Percentiles rank a stretch among this genome's conserved stretches.
phyloP scores from a whole-genome alignment of 1,284 basidiomycete species.

The Cryptococcus hybrid region DNA sequence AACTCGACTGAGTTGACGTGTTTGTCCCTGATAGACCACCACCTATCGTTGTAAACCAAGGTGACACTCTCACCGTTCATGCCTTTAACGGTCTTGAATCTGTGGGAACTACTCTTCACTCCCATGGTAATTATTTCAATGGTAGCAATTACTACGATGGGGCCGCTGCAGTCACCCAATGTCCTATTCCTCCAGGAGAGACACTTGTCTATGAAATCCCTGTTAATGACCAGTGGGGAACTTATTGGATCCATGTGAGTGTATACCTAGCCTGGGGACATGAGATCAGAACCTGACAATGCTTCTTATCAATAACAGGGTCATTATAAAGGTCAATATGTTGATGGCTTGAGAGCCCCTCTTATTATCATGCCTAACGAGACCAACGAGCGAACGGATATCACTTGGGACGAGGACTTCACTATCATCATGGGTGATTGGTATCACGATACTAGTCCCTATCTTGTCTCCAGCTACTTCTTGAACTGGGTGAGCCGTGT shows the following conservation, averaged over 20 bases:
- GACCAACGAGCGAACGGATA: constrained; percentile 50
- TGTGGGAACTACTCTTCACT: constrained; percentile 58
- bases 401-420: constrained; percentile 84
- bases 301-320: constrained; percentile 53
- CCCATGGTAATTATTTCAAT: constrained; percentile 93
- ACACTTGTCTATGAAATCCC: not conserved
- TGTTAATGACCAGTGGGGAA: constrained; percentile 55
- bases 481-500: constrained; percentile 55
- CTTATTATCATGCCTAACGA: constrained; percentile 67
- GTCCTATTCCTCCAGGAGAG: constrained; percentile 69
- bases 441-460: constrained; percentile 68
- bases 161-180: constrained; percentile 75
- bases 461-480: constrained; percentile 64
- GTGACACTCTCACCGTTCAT: constrained; percentile 64
- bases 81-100: constrained; percentile 66
- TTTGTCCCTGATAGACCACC: constrained; percentile 62
- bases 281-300: not conserved
- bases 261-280: too few relatives aligned
- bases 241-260: constrained; percentile 67
- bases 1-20: not conserved
- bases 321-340: constrained; percentile 70
- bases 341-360: constrained; percentile 54
- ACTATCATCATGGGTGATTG: constrained; percentile 81
- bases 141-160: constrained; percentile 81
- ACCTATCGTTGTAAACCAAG: constrained; percentile 66